Conservation (phyloP, 2,329 filamentous ascomycete species). For the Colletotrichum filicis region DNA sequence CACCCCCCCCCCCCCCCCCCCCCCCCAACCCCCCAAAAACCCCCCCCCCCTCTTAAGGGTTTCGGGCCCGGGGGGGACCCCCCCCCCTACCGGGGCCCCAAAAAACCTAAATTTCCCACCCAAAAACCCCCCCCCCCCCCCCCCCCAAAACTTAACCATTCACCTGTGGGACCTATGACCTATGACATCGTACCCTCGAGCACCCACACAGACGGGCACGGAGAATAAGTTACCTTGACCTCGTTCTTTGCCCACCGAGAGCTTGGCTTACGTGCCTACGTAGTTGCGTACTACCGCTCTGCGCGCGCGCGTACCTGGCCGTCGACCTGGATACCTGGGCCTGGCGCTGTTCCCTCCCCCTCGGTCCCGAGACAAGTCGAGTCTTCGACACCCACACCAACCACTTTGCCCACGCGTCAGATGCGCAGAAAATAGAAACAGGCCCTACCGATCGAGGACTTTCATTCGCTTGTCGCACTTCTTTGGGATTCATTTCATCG, state of each 20-base stretch:
- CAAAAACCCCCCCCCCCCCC: too few relatives aligned
- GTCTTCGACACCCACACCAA: background rate
- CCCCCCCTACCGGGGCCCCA: too few relatives aligned
- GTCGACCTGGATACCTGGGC: background rate
- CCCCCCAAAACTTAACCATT: background rate
- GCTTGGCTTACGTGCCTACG: background rate
- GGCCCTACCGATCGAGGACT: conserved; percentile 3
- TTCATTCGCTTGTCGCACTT: background rate
- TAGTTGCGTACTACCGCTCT: background rate
- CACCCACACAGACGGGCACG: background rate
- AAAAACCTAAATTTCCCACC: too few relatives aligned
- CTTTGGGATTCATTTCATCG: conserved; percentile 1
- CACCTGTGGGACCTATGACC: too few relatives aligned
- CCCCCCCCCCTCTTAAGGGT: too few relatives aligned
- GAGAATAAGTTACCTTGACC: background rate
- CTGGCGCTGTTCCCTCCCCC: background rate
- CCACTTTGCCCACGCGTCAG: conserved; percentile 16
- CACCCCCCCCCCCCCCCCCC: too few relatives aligned
- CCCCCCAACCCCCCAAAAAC: too few relatives aligned
- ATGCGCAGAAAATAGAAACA: conserved; percentile 11
- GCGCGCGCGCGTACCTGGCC: background rate
- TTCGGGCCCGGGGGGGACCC: too few relatives aligned
- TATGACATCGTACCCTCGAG: background rate
- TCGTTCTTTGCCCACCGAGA: background rate
- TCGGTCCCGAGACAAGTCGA: conserved; percentile 18